Evolutionary conservation across 1,284 basidiomycete genomes (phyloP).

Genomic region (Rhodotorula sp.): DNA sequence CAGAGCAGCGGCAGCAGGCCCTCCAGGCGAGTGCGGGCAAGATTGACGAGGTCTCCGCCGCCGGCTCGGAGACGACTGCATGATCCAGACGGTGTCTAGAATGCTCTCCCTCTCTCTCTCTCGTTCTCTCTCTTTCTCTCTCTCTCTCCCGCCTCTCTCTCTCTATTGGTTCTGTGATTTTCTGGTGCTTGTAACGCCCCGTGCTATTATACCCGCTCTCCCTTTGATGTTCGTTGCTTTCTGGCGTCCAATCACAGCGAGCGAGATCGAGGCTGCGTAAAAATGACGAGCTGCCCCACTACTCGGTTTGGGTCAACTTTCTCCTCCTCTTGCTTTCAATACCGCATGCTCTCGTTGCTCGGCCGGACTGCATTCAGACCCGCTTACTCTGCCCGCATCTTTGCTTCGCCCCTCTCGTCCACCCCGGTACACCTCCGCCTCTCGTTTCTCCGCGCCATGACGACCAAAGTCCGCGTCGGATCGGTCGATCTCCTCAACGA

Average conservation of each 20-base stretch:
- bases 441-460: not conserved
- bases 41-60: not conserved
- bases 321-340: not conserved
- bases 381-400: too few relatives aligned
- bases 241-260: not conserved
- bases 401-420: not conserved
- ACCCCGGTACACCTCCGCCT: not conserved
- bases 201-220: too few relatives aligned
- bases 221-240: too few relatives aligned
- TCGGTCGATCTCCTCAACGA: slow-evolving; percentile 16
- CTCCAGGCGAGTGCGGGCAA: not conserved
- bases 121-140: not conserved
- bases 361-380: not conserved
- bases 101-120: not conserved
- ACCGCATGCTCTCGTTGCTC: slow-evolving; percentile 3
- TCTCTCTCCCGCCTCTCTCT: too few relatives aligned
- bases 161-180: not conserved
- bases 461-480: slow-evolving; percentile 15
- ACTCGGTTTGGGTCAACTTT: not conserved
- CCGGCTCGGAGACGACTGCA: not conserved
- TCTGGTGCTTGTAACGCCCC: not conserved
- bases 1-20: not conserved
- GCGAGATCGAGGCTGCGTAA: not conserved
- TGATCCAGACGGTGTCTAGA: not conserved
- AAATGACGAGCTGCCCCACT: not conserved